Evolutionary conservation across 2,329 filamentous ascomycete species (phyloP).

Genomic region (Fusarium camptoceras): DNA sequence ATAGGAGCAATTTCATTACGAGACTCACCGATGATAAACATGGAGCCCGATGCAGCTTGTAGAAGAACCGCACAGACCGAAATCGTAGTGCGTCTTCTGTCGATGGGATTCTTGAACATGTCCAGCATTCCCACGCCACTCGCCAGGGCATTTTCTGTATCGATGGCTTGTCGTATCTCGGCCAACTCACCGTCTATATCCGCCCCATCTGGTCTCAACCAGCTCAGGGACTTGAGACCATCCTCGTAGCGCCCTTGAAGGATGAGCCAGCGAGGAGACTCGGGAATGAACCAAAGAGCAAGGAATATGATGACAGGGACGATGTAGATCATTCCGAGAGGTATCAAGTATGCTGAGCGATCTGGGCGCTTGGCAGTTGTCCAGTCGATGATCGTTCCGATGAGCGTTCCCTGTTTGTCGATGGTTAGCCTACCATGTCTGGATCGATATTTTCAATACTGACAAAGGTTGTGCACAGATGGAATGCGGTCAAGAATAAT

Average conservation of each 20-base stretch:
- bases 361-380: conserved; percentile 37
- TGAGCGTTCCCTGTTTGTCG: conserved; percentile 26
- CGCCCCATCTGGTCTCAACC: conserved; percentile 24
- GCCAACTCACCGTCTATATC: conserved; percentile 27
- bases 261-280: conserved; percentile 41
- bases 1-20: rapidly evolving
- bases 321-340: conserved; percentile 36
- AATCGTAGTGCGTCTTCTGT: conserved; percentile 33
- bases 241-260: conserved; percentile 38
- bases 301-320: conserved; percentile 28
- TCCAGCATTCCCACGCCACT: conserved; percentile 30
- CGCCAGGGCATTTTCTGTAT: conserved; percentile 20
- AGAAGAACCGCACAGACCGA: conserved; percentile 34
- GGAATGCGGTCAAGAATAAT: conserved; percentile 38
- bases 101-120: conserved; percentile 38
- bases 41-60: conserved; percentile 38
- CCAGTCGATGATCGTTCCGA: conserved; percentile 42
- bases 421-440: neutral
- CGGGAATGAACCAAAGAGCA: conserved; percentile 35
- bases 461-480: conserved; percentile 40
- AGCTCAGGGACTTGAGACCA: conserved; percentile 27
- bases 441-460: neutral
- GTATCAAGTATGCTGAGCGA: conserved; percentile 38
- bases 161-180: conserved; percentile 33
- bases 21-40: conserved; percentile 42